These are phyloP conservation scores for Dunaliella sp. DNA, from an alignment of 139 green algal species.

Conservation along the genomic window DNA sequence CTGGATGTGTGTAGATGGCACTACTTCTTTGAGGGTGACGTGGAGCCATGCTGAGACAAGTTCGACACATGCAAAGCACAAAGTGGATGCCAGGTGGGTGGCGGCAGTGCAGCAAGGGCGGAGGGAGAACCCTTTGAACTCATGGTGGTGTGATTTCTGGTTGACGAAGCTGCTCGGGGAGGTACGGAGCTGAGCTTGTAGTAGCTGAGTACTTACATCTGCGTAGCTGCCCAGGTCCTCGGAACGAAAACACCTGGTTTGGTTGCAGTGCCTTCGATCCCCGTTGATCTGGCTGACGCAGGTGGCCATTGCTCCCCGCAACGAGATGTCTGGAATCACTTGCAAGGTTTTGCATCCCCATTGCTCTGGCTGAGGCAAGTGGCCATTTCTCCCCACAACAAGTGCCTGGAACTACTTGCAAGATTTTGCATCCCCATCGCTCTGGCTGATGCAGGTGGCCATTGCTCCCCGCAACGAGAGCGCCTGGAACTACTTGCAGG, in stretches of 20 bases:
- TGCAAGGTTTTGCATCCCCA: constrained; percentile 28
- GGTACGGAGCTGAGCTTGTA: not conserved
- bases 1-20: not conserved
- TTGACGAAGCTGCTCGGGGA: too few relatives aligned
- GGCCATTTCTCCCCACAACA: not conserved
- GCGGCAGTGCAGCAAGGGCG: too few relatives aligned
- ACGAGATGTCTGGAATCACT: constrained; percentile 73
- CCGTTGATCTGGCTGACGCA: constrained; percentile 16
- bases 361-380: not conserved
- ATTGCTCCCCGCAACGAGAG: constrained; percentile 61
- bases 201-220: not conserved
- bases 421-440: constrained; percentile 50
- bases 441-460: constrained; percentile 37
- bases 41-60: too few relatives aligned
- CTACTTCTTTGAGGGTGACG: not conserved
- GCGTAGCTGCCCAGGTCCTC: not conserved
- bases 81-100: too few relatives aligned
- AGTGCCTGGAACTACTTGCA: not conserved
- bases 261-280: constrained; percentile 49
- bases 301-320: constrained; percentile 52
- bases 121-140: too few relatives aligned
- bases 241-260: not conserved
- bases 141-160: too few relatives aligned
- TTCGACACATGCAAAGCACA: too few relatives aligned
- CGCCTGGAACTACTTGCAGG: constrained; percentile 69